Evolutionary conservation across 805 yeast genomes (phyloP), one percentile per base, ranked within the genome.

Genomic region (Yamadazyma ubonensis): DNA sequence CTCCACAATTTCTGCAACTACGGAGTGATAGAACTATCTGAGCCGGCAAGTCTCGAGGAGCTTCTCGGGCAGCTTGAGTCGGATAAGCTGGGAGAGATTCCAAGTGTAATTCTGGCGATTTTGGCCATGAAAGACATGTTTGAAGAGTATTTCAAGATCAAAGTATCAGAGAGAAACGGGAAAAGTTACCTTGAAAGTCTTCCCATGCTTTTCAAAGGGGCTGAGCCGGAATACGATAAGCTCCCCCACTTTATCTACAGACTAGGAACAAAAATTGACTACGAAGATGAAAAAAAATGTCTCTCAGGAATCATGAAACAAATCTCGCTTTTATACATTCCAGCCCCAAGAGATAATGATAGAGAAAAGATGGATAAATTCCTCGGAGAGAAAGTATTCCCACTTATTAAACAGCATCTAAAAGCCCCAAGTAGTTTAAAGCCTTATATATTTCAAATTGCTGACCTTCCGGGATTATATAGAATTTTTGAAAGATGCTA

Each of bases 401-500:
- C 95, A 0, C 60, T 75, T 16, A 55, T 87, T 5, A 81, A 82
- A 47, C 68, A 69, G 43, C 63, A 79, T 33, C 75, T 88, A 19
- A 55, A 88, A 10, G 95, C 90, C 0, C 76, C 95, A 0, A 66
- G 66, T 10, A 54, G 53, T 2, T 50, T 88, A 26, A 48, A 60
- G 4, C 54, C 67, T 10, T 81, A 78, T 41, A 78, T 89, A 3
- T 75, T 86, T 4, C 96, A 91, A 58, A 78, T 93, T 27, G 97
- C 99, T 0, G 89, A 83, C 55, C 61, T 93, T 21, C 98, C 98
- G 2, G 96, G 96, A 0, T 66, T 93, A 41, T 93, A 93, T 61
- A 78, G 73, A 52, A 95, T 95, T 4, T 93, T 93, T 67, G 99
- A 93, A 65, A 72, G 99, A 57, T 93, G 99, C 53, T 86, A 52